Conservation (phyloP, 768 basidiomycete species). For the Mycena metata region DNA sequence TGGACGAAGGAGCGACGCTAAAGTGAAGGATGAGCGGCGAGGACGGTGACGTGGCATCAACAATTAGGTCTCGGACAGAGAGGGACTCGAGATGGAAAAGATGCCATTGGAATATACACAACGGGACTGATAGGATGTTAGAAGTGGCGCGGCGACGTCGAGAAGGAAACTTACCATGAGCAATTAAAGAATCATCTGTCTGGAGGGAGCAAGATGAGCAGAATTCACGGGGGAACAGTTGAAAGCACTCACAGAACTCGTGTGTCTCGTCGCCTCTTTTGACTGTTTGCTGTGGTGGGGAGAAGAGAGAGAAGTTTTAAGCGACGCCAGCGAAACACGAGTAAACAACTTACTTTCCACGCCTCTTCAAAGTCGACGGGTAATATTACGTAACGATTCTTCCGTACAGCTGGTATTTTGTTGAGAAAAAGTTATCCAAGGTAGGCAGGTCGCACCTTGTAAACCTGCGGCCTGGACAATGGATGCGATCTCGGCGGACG, state of each 20-base stretch:
- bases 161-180: slow-evolving; percentile 49
- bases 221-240: slow-evolving; percentile 19
- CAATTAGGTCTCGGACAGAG: too few relatives aligned
- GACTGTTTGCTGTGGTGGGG: slow-evolving; percentile 86
- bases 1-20: slow-evolving; percentile 70
- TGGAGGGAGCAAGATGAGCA: slow-evolving; percentile 41
- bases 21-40: slow-evolving; percentile 80
- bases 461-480: slow-evolving; percentile 98
- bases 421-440: slow-evolving; percentile 11
- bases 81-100: slow-evolving; percentile 40
- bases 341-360: slow-evolving; percentile 94
- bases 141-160: background rate
- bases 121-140: slow-evolving; percentile 15
- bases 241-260: slow-evolving; percentile 87
- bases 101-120: slow-evolving; percentile 20
- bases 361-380: slow-evolving; percentile 99
- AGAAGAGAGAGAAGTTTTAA: slow-evolving; percentile 50
- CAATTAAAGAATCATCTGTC: slow-evolving; percentile 45
- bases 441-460: slow-evolving; percentile 73
- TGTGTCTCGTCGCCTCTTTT: slow-evolving; percentile 96
- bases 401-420: slow-evolving; percentile 82
- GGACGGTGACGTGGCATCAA: slow-evolving; percentile 14
- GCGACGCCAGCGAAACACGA: slow-evolving; percentile 54
- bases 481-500: slow-evolving; percentile 94
- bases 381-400: slow-evolving; percentile 97